Evolutionary conservation across 768 basidiomycete genomes (phyloP).

Genomic region (Termitomyces sp.): DNA sequence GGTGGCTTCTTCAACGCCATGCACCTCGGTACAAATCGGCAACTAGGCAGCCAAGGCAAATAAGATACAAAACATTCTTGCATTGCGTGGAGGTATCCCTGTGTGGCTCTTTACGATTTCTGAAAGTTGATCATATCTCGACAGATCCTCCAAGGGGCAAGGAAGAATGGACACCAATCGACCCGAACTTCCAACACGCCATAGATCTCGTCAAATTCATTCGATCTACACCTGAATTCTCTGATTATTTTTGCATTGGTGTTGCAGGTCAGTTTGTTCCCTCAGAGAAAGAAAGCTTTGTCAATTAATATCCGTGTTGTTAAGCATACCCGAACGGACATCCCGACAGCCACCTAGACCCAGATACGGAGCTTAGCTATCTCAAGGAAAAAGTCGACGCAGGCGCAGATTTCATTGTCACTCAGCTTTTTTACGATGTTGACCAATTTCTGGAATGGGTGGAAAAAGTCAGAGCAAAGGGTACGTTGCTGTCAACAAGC

Average conservation of each 20-base stretch:
- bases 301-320: slow-evolving; percentile 7
- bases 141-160: slow-evolving; percentile 90
- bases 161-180: slow-evolving; percentile 88
- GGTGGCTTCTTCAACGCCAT: slow-evolving; percentile 2
- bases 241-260: slow-evolving; percentile 87
- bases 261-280: slow-evolving; percentile 67
- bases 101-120: neutral
- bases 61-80: slow-evolving; percentile 87
- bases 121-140: neutral
- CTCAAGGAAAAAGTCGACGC: slow-evolving; percentile 89
- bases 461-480: slow-evolving; percentile 62
- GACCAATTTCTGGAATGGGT: slow-evolving; percentile 83
- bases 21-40: slow-evolving; percentile 2
- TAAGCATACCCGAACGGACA: slow-evolving; percentile 92
- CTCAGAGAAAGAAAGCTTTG: neutral
- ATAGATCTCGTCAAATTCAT: slow-evolving; percentile 92
- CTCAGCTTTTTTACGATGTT: slow-evolving; percentile 97
- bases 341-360: slow-evolving; percentile 52
- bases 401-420: slow-evolving; percentile 94
- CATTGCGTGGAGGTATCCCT: slow-evolving; percentile 80
- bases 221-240: slow-evolving; percentile 68
- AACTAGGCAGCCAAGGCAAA: slow-evolving; percentile 69
- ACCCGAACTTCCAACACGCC: slow-evolving; percentile 80
- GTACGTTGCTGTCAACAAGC: slow-evolving; percentile 34
- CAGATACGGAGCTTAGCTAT: slow-evolving; percentile 61